Base-by-base conservation (phyloP, 352 stramenopile species). In the Phytophthora lateralis region DNA sequence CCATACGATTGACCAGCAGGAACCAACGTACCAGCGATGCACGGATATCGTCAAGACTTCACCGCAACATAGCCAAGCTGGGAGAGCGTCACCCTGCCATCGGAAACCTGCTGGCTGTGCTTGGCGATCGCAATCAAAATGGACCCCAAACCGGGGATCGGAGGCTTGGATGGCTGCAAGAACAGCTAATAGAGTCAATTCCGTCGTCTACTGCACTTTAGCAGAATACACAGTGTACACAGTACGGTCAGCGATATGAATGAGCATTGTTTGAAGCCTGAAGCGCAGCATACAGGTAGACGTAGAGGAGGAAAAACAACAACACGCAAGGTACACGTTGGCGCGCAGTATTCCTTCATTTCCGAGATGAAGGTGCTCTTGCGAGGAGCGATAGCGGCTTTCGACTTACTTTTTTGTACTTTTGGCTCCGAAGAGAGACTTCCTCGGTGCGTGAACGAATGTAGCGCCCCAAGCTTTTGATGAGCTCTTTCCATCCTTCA, bases 401-500 rank as follows among this genome's bases (percentile, higher is more conserved):
- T 34, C 17, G 29, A 17, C 47, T 85, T 78, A 89, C 66, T 86
- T 88, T 38, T 76, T 76, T 35, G 80, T 55, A 8, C 60, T 85
- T 54, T 85, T 88, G 26, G 73, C 63, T 7, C 83, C 79, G 39
- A 91, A 74, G 18, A 91, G 66, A 10, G 63, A 74, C 44, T 89
- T 89, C 44, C 77, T 80, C 6, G 69, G 48, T 14, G 65, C 65
- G 15, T 66, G 53, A n/a, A 75, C 62, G 21, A 76, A 82, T 0
- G 53, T 71, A 3, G 64, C 48, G 11, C 76, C 78, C 81, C 78
- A 88, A 0, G 75, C 73, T 42, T 76, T 79, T 7, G 76, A 87
- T 3, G 67, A 69, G 1, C 46, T 75, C 38, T 91, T 91, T 11
- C 59, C 43, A 44, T 88, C 82, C 45, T 91, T 91, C 65, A 90